phyloP scores from a whole-genome alignment of 495 filamentous ascomycete species.

The Melanomma pulvis-pyrius region DNA sequence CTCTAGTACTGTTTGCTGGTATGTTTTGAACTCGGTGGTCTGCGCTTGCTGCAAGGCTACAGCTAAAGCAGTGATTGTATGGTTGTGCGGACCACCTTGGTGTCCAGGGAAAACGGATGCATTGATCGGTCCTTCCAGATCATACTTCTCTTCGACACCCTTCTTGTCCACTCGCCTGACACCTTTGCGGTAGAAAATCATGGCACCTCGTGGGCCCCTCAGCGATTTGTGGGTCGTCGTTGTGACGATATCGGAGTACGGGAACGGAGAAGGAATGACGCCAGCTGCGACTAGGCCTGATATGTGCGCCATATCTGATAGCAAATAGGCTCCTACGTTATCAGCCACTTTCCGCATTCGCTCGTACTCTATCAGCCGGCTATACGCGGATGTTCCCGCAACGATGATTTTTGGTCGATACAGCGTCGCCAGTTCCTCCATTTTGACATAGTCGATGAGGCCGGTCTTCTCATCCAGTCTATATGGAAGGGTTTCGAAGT shows the following conservation, averaged over 20 bases:
- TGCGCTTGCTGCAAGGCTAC: conserved; percentile 95
- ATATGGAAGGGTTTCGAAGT: conserved; percentile 97
- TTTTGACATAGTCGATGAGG: conserved; percentile 93
- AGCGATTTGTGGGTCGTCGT: conserved; percentile 99
- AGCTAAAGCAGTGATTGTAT: conserved; percentile 98
- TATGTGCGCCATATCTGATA: conserved; percentile 99
- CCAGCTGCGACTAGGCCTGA: conserved; percentile 91
- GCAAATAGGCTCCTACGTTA: conserved; percentile 88
- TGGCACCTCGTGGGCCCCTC: conserved; percentile 95
- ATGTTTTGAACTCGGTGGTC: conserved; percentile 91
- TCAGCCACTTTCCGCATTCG: conserved; percentile 97
- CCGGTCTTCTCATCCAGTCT: conserved; percentile 88
- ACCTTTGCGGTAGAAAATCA: conserved; percentile 99
- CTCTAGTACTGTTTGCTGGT: conserved; percentile 88
- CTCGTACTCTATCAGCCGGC: conserved; percentile 94
- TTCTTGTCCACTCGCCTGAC: conserved; percentile 86
- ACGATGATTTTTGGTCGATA: conserved; percentile 96
- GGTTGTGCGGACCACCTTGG: conserved; percentile 99
- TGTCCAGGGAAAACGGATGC: conserved; percentile 99
- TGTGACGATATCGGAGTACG: conserved; percentile 93
- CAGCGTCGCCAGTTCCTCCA: conserved; percentile 88
- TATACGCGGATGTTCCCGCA: conserved; percentile 98
- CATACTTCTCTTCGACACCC: conserved; percentile 88
- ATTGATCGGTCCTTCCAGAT: conserved; percentile 96
- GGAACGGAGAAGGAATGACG: conserved; percentile 93